Conservation (phyloP, 352 stramenopile genomes). For the Phytophthora quininea region DNA sequence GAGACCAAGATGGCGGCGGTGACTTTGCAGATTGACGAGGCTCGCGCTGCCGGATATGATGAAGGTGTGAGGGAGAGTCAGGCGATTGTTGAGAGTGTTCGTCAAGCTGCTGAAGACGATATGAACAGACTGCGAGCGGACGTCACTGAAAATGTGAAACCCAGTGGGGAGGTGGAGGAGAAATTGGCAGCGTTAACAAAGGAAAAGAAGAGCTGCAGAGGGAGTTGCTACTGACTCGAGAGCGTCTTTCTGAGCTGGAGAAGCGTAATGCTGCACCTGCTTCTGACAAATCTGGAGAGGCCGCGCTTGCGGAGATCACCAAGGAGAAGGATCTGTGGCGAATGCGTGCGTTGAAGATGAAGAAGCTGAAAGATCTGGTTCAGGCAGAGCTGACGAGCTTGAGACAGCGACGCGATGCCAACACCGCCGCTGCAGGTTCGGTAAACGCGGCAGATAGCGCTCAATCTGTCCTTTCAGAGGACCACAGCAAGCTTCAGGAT, state of each 20-base stretch:
- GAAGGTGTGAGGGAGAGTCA: slow-evolving; percentile 82
- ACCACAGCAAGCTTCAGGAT: slow-evolving; percentile 36
- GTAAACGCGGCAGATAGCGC: neutral
- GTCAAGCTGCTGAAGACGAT: slow-evolving; percentile 52
- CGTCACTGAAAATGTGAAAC: slow-evolving; percentile 7
- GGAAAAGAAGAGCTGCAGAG: slow-evolving; percentile 36
- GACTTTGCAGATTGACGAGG: slow-evolving; percentile 83
- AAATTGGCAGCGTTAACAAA: slow-evolving; percentile 27
- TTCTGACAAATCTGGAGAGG: slow-evolving; percentile 5
- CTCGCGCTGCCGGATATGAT: slow-evolving; percentile 66
- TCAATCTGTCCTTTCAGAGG: slow-evolving; percentile 14
- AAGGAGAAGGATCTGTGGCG: slow-evolving; percentile 84
- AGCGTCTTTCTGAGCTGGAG: slow-evolving; percentile 31
- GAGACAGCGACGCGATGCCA: slow-evolving; percentile 35
- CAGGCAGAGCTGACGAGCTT: slow-evolving; percentile 60
- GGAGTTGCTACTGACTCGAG: slow-evolving; percentile 22
- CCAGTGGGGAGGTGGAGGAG: neutral
- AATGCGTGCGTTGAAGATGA: slow-evolving; percentile 83
- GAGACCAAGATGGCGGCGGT: slow-evolving; percentile 73
- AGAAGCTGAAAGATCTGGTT: slow-evolving; percentile 78
- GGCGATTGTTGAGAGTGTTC: slow-evolving; percentile 65
- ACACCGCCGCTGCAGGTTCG: slow-evolving; percentile 9
- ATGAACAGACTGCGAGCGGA: slow-evolving; percentile 35
- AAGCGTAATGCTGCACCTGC: slow-evolving; percentile 5
- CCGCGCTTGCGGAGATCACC: slow-evolving; percentile 23